Evolutionary conservation across 805 yeast genomes (phyloP).

Genomic region (Candida suzukii): DNA sequence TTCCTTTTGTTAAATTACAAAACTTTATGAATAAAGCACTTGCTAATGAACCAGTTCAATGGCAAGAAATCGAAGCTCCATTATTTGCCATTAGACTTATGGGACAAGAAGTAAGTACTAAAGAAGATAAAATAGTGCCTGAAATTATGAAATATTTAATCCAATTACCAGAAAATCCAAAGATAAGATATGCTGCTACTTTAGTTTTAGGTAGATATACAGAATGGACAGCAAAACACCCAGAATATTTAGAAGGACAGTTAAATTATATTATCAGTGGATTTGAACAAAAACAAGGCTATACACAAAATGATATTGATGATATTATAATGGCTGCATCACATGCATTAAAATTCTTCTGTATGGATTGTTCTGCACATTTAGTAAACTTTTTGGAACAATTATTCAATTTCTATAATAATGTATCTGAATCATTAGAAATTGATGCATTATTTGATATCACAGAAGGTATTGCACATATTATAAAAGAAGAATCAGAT

Average conservation of each 20-base stretch:
- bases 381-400: conserved; percentile 67
- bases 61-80: conserved; percentile 91
- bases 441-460: conserved; percentile 67
- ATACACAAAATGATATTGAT: conserved; percentile 16
- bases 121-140: conserved; percentile 63
- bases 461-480: conserved; percentile 85
- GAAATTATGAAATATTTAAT: conserved; percentile 63
- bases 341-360: conserved; percentile 88
- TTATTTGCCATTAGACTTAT: conserved; percentile 84
- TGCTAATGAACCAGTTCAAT: conserved; percentile 31
- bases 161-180: conserved; percentile 75
- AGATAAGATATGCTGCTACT: conserved; percentile 87
- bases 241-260: conserved; percentile 74
- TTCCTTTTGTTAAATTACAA: conserved; percentile 62
- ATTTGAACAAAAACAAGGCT: conserved; percentile 30
- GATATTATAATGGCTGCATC: conserved; percentile 80
- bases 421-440: conserved; percentile 49
- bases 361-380: conserved; percentile 77
- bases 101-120: conserved; percentile 80
- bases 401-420: conserved; percentile 64
- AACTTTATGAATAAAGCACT: conserved; percentile 24
- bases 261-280: conserved; percentile 79
- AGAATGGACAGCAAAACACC: conserved; percentile 88
- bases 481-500: conserved; percentile 54
- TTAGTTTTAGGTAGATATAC: conserved; percentile 94